phyloP scores from a whole-genome alignment of 73 alveolate genomes.

The Paramecium sexaurelia region DNA sequence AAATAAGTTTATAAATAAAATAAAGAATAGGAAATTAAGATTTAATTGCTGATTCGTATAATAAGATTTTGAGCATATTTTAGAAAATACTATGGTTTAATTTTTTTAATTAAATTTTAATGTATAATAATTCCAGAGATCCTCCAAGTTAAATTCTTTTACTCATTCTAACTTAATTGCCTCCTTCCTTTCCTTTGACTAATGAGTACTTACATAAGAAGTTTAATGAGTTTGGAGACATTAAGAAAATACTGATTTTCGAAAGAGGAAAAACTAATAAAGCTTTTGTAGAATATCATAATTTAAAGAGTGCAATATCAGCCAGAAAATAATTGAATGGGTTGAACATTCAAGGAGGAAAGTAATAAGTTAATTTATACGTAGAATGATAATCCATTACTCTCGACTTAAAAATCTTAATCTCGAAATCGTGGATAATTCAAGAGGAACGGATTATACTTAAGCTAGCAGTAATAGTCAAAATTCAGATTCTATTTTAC shows the following conservation, averaged over 20 bases:
- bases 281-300: slow-evolving; percentile 41
- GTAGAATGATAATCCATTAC: slow-evolving; percentile 36
- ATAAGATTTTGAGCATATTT: background rate
- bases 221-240: slow-evolving; percentile 24
- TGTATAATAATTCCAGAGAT: slow-evolving; percentile 21
- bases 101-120: background rate
- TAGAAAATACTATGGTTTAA: background rate
- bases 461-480: slow-evolving; percentile 34
- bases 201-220: background rate
- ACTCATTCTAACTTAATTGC: background rate
- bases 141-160: slow-evolving; percentile 57
- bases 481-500: slow-evolving; percentile 13
- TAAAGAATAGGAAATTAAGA: background rate
- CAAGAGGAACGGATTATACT: slow-evolving; percentile 58
- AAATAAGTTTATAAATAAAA: background rate
- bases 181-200: slow-evolving; percentile 29
- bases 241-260: slow-evolving; percentile 34
- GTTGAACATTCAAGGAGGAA: background rate
- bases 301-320: slow-evolving; percentile 1
- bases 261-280: slow-evolving; percentile 53
- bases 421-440: slow-evolving; percentile 42
- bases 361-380: background rate
- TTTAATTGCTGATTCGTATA: background rate
- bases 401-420: slow-evolving; percentile 28
- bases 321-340: slow-evolving; percentile 11